Base-by-base conservation (phyloP, 768 basidiomycete genomes). In the Lactifluus volemus region DNA sequence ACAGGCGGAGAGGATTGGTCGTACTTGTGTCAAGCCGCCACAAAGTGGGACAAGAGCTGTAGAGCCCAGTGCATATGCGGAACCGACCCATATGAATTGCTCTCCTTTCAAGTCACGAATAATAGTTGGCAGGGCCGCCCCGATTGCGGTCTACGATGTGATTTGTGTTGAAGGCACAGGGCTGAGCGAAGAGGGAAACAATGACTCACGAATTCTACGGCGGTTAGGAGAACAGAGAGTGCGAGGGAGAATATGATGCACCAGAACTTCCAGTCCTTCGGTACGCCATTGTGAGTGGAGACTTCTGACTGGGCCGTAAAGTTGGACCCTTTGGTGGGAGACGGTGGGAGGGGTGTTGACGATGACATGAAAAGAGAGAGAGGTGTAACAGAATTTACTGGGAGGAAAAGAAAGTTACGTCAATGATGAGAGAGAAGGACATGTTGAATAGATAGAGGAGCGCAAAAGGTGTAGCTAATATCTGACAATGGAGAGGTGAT, bases 81-180 rank as follows among this genome's bases (percentile, higher is more conserved):
- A 25, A 25, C 25, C 25, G 25, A 25, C 25, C 25, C 25, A 25
- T 25, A 25, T 25, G 25, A 25, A 25, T 25, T 25, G 25, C 2
- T 25, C 25, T 25, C 25, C 25, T 25, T 25, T 25, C 25, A 25
- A 25, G 25, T 25, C 25, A 25, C 25, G 25, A 25, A 25, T 25
- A 2, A 25, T 25, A 25, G 25, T 25, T 2, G 69, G 71, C 1
- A 71, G 63, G 0, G 73, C 73, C 0, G 73, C 74, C 4, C 55
- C 62, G 12, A 66, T 60, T 4, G 41, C 48, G 2, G 58, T 64
- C 65, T 66, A 49, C 21, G 32, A 8, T 19, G 19, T 47, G 14
- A 36, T 38, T 21, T 17, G 12, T 42, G 9, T 48, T 1, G 14
- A 48, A 19, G 8, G 12, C 14, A 19, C 1, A n/a, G 34, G 32